Base-by-base conservation (phyloP, 139 green algal genomes). In the Chloropicon primus region DNA sequence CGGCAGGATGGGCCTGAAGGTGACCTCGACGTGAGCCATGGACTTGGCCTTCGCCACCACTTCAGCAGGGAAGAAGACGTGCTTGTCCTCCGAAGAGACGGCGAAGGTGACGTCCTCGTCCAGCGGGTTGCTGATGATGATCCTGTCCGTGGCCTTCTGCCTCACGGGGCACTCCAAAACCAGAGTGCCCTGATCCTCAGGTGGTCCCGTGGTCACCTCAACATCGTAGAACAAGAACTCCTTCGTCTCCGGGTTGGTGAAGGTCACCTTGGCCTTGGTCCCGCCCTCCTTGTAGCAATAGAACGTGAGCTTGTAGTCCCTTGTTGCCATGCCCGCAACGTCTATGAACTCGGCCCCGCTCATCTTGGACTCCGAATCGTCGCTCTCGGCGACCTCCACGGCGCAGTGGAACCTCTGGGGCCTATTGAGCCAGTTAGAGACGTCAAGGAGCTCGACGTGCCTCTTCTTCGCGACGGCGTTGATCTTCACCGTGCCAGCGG, bases 181-280 rank as follows among this genome's bases (percentile, higher is more conserved):
- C 1, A 94, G 26, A 1, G 22, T 80, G 28, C 87, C 86, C 26
- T 83, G 80, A 23, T 74, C 26, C 0, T 76, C 73, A 2, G 90
- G 79, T 2, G 88, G 25, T 5, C 54, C 74, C 17, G 83, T 82
- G 2, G 73, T 85, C 24, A 93, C 82, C 53, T 84, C 84, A n/a
- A 94, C 71, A 17, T 92, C 82, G 75, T 93, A 93, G 78, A 85
- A 90, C 1, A 83, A 73, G 79, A 89, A 94, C 84, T 96, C 91
- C 0, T 84, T 84, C 3, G 85, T 90, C 22, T 74, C 29, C 79
- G 93, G 85, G 71, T 93, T 94, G 74, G 78, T 89, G 86, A 96
- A 94, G 0, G 85, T 92, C 3, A 93, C 89, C 22, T 23, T 83
- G 28, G 72, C 81, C 10, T n/a, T 74, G 2, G 77, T 84, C 0